Evolutionary conservation across 164 flowering plant species (phyloP).

Genomic region (Dillenia turbinata): DNA sequence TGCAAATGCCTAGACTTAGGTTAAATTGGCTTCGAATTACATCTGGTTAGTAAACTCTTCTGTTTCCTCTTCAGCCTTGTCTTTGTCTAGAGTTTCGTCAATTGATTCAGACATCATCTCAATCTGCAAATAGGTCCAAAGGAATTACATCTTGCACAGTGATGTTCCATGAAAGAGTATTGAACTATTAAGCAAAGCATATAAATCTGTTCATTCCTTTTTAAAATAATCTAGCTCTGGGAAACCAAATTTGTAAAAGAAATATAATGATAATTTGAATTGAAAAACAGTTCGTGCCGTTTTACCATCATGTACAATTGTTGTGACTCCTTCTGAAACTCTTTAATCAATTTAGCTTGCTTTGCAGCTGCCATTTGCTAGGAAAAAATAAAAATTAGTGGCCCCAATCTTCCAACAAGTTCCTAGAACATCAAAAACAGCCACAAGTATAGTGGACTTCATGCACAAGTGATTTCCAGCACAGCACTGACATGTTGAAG

Average conservation of each 20-base stretch:
- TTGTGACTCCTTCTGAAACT: constrained; percentile 84
- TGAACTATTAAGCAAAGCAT: no score
- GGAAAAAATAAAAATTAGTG: background rate
- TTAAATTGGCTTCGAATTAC: background rate
- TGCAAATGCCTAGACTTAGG: background rate
- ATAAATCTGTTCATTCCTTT: no score
- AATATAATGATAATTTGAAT: no score
- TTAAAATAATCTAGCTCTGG: no score
- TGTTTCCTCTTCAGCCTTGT: constrained; percentile 95
- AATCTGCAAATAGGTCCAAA: constrained; percentile 35
- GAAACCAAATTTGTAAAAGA: background rate
- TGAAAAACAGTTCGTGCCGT: no score
- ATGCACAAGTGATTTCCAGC: background rate
- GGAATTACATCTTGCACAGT: no score
- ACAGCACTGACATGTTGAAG: no score
- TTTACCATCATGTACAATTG: constrained; percentile 93
- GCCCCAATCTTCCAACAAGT: background rate
- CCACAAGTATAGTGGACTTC: background rate
- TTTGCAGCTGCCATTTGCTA: constrained; percentile 85
- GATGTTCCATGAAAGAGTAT: no score
- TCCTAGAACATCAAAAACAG: background rate
- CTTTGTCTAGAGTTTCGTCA: constrained; percentile 89
- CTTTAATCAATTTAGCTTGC: constrained; percentile 71
- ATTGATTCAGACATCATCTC: constrained; percentile 95
- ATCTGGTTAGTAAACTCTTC: constrained; percentile 95